These are phyloP conservation scores for Geoglossum glabrum DNA, from an alignment of 495 filamentous ascomycete species.

Conservation along the genomic window DNA sequence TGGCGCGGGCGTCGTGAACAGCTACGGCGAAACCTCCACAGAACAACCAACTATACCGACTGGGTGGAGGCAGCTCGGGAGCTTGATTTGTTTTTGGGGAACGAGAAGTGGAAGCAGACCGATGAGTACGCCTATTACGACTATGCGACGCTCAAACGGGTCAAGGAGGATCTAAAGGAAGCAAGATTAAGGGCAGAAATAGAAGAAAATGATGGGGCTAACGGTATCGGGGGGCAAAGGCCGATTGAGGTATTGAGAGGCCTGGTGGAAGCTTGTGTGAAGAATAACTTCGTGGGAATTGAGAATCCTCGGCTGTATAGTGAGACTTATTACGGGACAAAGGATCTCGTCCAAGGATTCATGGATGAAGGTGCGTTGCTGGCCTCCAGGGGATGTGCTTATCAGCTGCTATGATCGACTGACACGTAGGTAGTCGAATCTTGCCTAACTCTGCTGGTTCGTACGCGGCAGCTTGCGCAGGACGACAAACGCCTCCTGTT, in stretches of 20 bases:
- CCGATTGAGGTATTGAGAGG: conserved; percentile 51
- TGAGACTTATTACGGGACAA: conserved; percentile 92
- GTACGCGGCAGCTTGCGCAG: conserved; percentile 39
- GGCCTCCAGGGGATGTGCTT: neutral
- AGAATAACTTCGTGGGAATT: conserved; percentile 91
- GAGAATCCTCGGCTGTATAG: conserved; percentile 87
- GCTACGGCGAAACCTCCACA: conserved; percentile 47
- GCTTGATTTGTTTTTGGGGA: conserved; percentile 66
- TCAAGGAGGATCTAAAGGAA: conserved; percentile 49
- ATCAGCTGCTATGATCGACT: neutral
- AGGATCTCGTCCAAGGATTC: conserved; percentile 73
- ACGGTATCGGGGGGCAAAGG: conserved; percentile 18
- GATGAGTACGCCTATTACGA: conserved; percentile 96
- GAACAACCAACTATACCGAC: conserved; percentile 51
- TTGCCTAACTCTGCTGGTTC: conserved; percentile 44
- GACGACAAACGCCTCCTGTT: conserved; percentile 69
- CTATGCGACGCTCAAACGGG: conserved; percentile 53
- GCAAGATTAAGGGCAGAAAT: conserved; percentile 35
- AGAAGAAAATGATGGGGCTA: conserved; percentile 22
- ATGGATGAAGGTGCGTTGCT: conserved; percentile 51
- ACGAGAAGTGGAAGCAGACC: conserved; percentile 63
- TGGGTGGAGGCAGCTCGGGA: conserved; percentile 62
- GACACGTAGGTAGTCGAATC: conserved; percentile 17
- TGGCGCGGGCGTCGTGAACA: conserved; percentile 56
- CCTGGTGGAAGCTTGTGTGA: conserved; percentile 75